A percentile compares a stretch with the other conserved stretches of the same genome.
These are phyloP conservation scores for Sapria himalayana DNA, from an alignment of 345 rosid species.

Conservation along the genomic window DNA sequence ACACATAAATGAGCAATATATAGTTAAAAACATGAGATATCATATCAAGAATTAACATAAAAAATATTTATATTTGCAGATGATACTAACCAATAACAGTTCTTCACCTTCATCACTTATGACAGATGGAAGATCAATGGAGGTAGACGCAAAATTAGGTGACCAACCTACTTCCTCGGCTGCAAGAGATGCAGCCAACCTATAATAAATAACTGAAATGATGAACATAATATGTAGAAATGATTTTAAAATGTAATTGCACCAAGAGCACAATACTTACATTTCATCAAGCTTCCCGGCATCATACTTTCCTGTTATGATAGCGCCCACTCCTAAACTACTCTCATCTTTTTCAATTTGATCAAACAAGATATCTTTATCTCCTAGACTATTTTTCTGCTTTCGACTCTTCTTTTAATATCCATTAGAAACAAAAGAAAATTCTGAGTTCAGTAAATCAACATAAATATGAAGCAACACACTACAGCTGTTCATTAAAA, in stretches of 20 bases:
- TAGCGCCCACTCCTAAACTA: conserved; percentile 10
- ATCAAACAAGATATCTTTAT: conserved; percentile 11
- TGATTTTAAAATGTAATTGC: conserved; percentile 5
- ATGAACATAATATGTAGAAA: conserved; percentile 8
- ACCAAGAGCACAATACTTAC: conserved; percentile 28
- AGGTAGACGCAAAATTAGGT: conserved; percentile 17
- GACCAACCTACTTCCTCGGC: conserved; percentile 24
- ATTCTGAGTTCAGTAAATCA: too few relatives aligned
- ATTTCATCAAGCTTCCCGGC: conserved; percentile 46
- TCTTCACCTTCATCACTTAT: conserved; percentile 21
- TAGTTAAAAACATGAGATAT: too few relatives aligned
- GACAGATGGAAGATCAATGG: conserved; percentile 19
- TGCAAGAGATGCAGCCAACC: conserved; percentile 51
- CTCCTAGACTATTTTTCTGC: conserved; percentile 1
- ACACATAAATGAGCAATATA: too few relatives aligned
- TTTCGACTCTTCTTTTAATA: conserved; percentile 1
- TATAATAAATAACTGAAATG: conserved; percentile 16
- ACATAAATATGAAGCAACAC: too few relatives aligned
- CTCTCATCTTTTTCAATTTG: conserved; percentile 6
- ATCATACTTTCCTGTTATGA: conserved; percentile 10
- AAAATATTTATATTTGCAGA: too few relatives aligned
- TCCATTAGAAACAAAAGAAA: not conserved
- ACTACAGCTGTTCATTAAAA: too few relatives aligned
- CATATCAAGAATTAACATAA: too few relatives aligned
- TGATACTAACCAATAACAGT: conserved; percentile 12